Evolutionary conservation across 768 basidiomycete genomes (phyloP).

Genomic region (Kwoniella dejecticola): DNA sequence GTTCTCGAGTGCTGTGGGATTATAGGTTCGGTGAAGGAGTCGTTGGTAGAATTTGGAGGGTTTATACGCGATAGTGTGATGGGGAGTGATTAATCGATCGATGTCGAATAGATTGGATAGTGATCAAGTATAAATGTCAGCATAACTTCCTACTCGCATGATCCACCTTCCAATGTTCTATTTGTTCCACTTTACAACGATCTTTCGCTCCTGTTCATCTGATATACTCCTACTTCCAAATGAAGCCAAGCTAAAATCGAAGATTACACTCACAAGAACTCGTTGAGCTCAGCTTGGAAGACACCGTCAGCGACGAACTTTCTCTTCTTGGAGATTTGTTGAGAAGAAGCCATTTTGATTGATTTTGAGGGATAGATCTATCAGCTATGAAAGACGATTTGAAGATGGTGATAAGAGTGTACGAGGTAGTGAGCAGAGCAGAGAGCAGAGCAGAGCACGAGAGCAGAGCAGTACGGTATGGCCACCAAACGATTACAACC

Average conservation of each 20-base stretch:
- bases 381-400: background rate
- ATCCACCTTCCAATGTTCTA: no score
- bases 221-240: background rate
- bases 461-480: background rate
- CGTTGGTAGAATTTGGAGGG: conserved; percentile 58
- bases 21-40: background rate
- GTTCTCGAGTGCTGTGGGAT: conserved; percentile 68
- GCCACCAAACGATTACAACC: no score
- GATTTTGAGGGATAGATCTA: conserved; percentile 23
- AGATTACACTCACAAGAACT: conserved; percentile 70
- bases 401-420: conserved; percentile 3
- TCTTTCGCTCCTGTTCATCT: background rate
- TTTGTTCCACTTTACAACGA: background rate
- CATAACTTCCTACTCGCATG: background rate
- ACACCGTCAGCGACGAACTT: conserved; percentile 98
- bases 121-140: background rate
- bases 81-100: background rate
- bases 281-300: conserved; percentile 97
- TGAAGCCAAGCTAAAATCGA: background rate
- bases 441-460: background rate
- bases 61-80: background rate
- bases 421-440: conserved; percentile 11
- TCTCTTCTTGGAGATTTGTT: conserved; percentile 89
- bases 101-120: background rate
- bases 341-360: conserved; percentile 50